Evolutionary conservation across 1,284 basidiomycete genomes (phyloP).

Genomic region (Cystobasidium pallidum): DNA sequence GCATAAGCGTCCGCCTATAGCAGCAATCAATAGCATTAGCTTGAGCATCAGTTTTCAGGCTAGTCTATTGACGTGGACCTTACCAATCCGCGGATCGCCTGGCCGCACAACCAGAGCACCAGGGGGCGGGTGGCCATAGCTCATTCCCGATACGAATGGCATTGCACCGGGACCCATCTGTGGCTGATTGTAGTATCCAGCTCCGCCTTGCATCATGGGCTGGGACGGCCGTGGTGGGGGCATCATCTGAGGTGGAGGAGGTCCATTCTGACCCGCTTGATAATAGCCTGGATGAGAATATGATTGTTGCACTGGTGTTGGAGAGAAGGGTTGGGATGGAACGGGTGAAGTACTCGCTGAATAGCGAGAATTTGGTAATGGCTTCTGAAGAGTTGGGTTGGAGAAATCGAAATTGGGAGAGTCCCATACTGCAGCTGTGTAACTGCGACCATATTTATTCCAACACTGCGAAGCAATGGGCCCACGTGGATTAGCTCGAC

Average conservation of each 20-base stretch:
- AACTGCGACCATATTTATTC: conserved; percentile 36
- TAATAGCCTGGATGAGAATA: conserved; percentile 41
- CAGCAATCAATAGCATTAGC: too few relatives aligned
- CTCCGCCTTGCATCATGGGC: neutral
- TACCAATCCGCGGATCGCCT: conserved; percentile 37
- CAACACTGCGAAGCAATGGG: conserved; percentile 25
- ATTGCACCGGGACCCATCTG: neutral
- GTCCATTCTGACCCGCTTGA: conserved; percentile 23
- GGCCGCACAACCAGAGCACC: conserved; percentile 38
- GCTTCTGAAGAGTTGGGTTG: conserved; percentile 32
- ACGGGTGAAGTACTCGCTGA: conserved; percentile 9
- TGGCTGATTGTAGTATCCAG: neutral
- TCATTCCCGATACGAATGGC: conserved; percentile 28
- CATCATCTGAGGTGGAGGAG: conserved; percentile 17
- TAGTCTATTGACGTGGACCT: neutral
- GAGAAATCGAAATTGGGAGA: conserved; percentile 40
- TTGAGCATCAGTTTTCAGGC: too few relatives aligned
- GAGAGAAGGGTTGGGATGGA: conserved; percentile 16
- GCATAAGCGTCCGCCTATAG: conserved; percentile 37
- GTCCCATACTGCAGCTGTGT: conserved; percentile 27
- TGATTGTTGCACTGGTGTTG: conserved; percentile 1
- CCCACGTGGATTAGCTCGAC: too few relatives aligned
- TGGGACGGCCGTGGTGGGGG: conserved; percentile 12
- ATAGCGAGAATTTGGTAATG: conserved; percentile 38
- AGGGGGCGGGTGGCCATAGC: conserved; percentile 27